phyloP scores from a whole-genome alignment of 2,329 filamentous ascomycete species.

The Aspergillus neoniger region DNA sequence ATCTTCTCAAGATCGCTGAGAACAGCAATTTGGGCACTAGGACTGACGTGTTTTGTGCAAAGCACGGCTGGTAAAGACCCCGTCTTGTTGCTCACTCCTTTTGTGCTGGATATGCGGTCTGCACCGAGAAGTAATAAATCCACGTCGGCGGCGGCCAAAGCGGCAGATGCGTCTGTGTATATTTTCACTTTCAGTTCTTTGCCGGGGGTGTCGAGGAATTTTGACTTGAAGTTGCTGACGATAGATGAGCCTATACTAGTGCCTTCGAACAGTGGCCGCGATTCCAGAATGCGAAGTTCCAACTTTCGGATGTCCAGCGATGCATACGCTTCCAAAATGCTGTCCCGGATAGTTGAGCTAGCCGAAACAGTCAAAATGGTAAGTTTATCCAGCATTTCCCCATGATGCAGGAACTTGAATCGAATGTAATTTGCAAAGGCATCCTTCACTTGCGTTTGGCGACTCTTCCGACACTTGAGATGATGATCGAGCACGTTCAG shows the following conservation, averaged over 20 bases:
- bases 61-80: constrained; percentile 63
- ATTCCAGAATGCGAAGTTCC: constrained; percentile 65
- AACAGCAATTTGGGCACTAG: constrained; percentile 54
- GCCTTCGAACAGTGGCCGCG: constrained; percentile 67
- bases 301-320: constrained; percentile 41
- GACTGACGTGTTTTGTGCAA: constrained; percentile 54
- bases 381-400: constrained; percentile 31
- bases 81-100: constrained; percentile 67
- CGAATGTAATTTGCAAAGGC: constrained; percentile 31
- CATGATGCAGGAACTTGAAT: constrained; percentile 13
- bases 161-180: constrained; percentile 62
- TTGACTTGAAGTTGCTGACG: constrained; percentile 26
- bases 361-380: constrained; percentile 63
- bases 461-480: constrained; percentile 25
- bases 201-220: constrained; percentile 20
- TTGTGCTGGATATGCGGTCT: constrained; percentile 60
- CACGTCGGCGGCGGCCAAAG: constrained; percentile 53
- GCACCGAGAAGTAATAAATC: constrained; percentile 65
- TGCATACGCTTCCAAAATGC: constrained; percentile 48
- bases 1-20: constrained; percentile 66
- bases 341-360: constrained; percentile 61
- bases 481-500: constrained; percentile 30
- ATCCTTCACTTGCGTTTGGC: constrained; percentile 26
- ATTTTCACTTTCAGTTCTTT: constrained; percentile 49
- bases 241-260: constrained; percentile 55